phyloP scores from a whole-genome alignment of 371 early-diverging fungal species.

The Phascolomyces articulosus region DNA sequence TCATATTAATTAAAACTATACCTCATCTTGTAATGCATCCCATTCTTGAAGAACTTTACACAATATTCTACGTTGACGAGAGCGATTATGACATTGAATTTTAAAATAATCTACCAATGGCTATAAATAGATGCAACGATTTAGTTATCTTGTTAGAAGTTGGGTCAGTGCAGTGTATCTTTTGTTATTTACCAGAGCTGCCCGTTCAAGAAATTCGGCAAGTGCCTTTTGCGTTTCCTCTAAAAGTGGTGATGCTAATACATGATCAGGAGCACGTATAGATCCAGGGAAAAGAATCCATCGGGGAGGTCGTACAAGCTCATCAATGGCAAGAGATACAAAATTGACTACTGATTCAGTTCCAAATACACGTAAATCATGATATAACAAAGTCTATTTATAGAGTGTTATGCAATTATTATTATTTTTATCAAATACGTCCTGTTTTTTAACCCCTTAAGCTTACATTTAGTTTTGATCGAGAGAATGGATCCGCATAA shows the following conservation, averaged over 20 bases:
- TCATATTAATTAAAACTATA: too few relatives aligned
- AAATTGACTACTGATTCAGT: slow-evolving; percentile 19
- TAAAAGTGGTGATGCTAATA: slow-evolving; percentile 14
- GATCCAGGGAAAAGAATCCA: slow-evolving; percentile 27
- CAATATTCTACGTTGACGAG: slow-evolving; percentile 68
- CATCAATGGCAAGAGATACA: slow-evolving; percentile 31
- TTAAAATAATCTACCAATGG: slow-evolving; percentile 63
- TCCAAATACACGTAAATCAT: slow-evolving; percentile 41
- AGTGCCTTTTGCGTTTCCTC: slow-evolving; percentile 21
- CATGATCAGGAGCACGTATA: slow-evolving; percentile 2
- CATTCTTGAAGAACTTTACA: slow-evolving; percentile 65
- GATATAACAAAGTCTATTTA: slow-evolving; percentile 29
- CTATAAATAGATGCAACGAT: slow-evolving; percentile 16
- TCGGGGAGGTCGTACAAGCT: slow-evolving; percentile 31
- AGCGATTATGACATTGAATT: slow-evolving; percentile 71
- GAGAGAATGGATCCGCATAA: slow-evolving; percentile 57
- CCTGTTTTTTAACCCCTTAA: too few relatives aligned
- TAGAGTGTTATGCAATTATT: too few relatives aligned
- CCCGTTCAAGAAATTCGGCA: slow-evolving; percentile 35
- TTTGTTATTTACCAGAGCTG: slow-evolving; percentile 12
- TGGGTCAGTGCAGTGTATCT: too few relatives aligned
- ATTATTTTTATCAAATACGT: not conserved
- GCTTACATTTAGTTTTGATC: slow-evolving; percentile 54
- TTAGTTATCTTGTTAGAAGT: too few relatives aligned
- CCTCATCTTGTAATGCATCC: slow-evolving; percentile 70